These are phyloP conservation scores for Fusarium neocosmosporiellum DNA, from an alignment of 2,329 filamentous ascomycete species.

Conservation along the genomic window DNA sequence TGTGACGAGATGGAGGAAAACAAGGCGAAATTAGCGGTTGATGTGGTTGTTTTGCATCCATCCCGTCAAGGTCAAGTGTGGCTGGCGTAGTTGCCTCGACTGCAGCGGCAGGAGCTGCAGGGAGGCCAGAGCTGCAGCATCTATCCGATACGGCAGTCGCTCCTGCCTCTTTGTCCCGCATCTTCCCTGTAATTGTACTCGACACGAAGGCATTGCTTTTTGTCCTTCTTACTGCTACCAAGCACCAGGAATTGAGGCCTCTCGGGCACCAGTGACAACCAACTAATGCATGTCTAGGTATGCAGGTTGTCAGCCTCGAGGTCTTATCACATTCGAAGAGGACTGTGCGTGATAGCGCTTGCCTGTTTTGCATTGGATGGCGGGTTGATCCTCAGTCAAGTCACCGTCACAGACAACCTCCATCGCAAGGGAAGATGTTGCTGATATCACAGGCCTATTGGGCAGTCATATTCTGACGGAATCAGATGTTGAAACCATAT, in stretches of 20 bases:
- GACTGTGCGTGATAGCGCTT: background rate
- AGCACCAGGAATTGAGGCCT: background rate
- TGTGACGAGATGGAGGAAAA: conserved; percentile 5
- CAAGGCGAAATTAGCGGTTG: background rate
- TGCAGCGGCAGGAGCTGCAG: conserved; percentile 7
- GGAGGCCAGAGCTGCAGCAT: background rate
- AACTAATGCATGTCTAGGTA: background rate
- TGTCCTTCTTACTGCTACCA: background rate
- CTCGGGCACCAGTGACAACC: background rate
- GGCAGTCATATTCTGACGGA: background rate
- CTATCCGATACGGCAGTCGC: conserved; percentile 2
- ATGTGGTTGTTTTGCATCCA: conserved; percentile 3
- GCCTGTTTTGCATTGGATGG: background rate
- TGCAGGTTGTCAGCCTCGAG: background rate
- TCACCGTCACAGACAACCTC: background rate
- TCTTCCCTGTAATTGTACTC: background rate
- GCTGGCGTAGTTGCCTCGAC: conserved; percentile 1
- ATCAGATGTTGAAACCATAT: background rate
- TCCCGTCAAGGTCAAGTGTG: conserved; percentile 8
- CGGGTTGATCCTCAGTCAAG: background rate
- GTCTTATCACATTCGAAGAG: background rate
- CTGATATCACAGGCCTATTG: background rate
- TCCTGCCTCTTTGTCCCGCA: background rate
- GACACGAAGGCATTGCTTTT: background rate
- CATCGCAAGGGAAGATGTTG: background rate